phyloP scores from a whole-genome alignment of 2,329 filamentous ascomycete genomes.

The Fusarium nisikadoi region DNA sequence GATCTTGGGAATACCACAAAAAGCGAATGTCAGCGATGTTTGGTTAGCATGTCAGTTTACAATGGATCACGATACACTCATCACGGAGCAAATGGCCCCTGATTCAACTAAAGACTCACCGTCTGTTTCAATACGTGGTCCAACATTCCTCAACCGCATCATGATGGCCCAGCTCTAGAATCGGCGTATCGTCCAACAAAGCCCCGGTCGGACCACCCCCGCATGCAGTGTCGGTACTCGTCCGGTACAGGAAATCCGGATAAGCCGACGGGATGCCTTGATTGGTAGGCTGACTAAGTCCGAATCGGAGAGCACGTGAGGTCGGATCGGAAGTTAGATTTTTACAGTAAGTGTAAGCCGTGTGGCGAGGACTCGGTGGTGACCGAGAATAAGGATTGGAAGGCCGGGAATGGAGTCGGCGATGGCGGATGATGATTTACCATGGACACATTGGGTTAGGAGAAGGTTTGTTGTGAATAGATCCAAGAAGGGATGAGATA shows the following conservation, averaged over 20 bases:
- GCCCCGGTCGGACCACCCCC: constrained; percentile 12
- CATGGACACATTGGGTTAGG: neutral
- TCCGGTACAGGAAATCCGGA: constrained; percentile 9
- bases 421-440: neutral
- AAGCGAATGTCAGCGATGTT: neutral
- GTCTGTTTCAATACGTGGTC: constrained; percentile 7
- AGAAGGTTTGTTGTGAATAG: neutral
- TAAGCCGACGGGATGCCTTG: constrained; percentile 18
- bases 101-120: neutral
- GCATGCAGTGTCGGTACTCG: neutral
- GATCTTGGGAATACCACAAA: neutral
- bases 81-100: neutral
- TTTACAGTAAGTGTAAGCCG: neutral
- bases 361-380: constrained; percentile 24
- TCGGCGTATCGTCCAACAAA: neutral
- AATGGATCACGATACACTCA: neutral
- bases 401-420: neutral
- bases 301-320: constrained; percentile 20
- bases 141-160: constrained; percentile 24
- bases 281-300: constrained; percentile 1
- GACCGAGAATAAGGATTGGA: constrained; percentile 5
- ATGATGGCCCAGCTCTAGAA: neutral
- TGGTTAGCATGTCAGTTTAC: neutral
- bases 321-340: neutral
- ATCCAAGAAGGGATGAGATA: neutral